Evolutionary conservation across 306 rosid genomes (phyloP).

Genomic region (Lathyrus tuberosus): DNA sequence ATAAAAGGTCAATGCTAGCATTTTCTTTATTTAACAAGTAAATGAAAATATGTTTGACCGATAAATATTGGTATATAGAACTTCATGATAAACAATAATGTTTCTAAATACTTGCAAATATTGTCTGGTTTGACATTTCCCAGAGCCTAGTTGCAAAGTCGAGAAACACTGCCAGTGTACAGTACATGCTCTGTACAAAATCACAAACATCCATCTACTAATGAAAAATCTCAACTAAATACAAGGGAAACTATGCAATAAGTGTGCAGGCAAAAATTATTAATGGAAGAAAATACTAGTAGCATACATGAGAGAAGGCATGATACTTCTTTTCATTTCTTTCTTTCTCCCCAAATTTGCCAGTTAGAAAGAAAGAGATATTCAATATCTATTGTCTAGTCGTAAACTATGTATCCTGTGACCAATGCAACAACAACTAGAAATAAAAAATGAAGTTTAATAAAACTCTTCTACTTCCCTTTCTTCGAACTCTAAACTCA

Average conservation of each 20-base stretch:
- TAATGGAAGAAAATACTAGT: background rate
- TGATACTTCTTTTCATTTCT: background rate
- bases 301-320: slow-evolving; percentile 7
- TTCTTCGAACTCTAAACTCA: slow-evolving; percentile 7
- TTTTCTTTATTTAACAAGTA: no score
- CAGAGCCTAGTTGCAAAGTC: background rate
- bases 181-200: background rate
- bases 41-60: no score
- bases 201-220: background rate
- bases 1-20: no score
- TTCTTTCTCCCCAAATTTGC: slow-evolving; percentile 30
- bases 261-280: background rate
- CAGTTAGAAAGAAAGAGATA: slow-evolving; percentile 16
- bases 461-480: slow-evolving; percentile 20
- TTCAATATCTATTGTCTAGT: background rate
- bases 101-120: background rate
- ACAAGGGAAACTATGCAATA: background rate
- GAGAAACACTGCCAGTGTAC: background rate
- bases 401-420: slow-evolving; percentile 24
- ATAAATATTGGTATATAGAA: no score
- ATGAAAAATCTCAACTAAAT: slow-evolving; percentile 2
- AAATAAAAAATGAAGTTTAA: slow-evolving; percentile 4
- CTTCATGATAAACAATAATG: background rate
- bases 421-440: slow-evolving; percentile 19
- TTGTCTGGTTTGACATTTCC: background rate